Base-by-base conservation (phyloP, 306 rosid species). In the Bauhinia variegata region DNA sequence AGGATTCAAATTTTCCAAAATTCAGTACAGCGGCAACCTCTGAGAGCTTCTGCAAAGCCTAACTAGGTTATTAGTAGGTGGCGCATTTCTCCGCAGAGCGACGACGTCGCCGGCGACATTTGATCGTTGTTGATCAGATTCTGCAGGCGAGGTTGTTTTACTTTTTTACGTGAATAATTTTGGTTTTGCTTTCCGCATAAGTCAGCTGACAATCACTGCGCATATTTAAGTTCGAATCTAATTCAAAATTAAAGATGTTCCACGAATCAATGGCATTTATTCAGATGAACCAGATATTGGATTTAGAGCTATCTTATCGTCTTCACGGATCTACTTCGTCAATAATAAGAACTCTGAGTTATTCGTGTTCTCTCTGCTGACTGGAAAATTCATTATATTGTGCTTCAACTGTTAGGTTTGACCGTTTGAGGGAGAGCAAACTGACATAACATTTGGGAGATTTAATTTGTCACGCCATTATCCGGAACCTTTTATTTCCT, bases 401-500 rank as follows among this genome's bases (percentile, higher is more conserved):
- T 58, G n/a, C 28, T 66, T 33, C 12, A 30, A 3, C 16, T 19
- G 65, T 28, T 82, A 80, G 86, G 73, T 71, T n/a, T n/a, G n/a
- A n/a, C n/a, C n/a, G n/a, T n/a, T n/a, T 60, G 68, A 65, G 55
- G 68, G 64, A 48, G 71, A 31, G 57, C 72, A 55, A 39, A 19
- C 39, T 53, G 54, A 63, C 78, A 33, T 53, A 5, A 38, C 61
- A 54, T 52, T 52, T 15, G 62, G 54, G 64, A 60, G 62, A 32
- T 51, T 19, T 53, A 55, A 19, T 34, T 11, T 50, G 68, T 65
- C 37, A 50, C 1, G 28, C 28, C 28, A 59, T 38, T 43, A 44
- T 53, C 16, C 39, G 53, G 56, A 71, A 32, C 72, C 41, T 42
- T 47, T 68, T n/a, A n/a, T n/a, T n/a, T n/a, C n/a, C n/a, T n/a